Evolutionary conservation across 306 rosid genomes (phyloP), one percentile per base, ranked within the genome.

Genomic region (Lablab purpureus): DNA sequence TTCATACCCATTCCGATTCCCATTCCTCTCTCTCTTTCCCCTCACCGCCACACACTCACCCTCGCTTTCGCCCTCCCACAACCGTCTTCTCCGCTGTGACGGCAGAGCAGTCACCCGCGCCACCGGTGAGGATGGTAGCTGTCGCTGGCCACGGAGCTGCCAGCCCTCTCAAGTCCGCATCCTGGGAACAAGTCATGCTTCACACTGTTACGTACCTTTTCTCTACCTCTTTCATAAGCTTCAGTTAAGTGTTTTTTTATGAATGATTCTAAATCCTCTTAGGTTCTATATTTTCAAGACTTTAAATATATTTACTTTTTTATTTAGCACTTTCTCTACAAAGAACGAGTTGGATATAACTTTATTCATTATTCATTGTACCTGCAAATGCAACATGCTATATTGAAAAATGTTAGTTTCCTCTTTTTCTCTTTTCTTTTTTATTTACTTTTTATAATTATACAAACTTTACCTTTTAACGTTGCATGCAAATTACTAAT

Each of bases 151-250:
- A 88, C 67, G 92, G 90, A 68, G 88, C 87, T 74, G 55, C 82
- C 80, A 93, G 97, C 67, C 98, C 98, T 76, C 79, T 93, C 4
- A 91, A 91, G 77, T 64, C 65, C 54, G 77, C 94, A 2, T 84
- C 92, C 7, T 93, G 98, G 97, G 85, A 88, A 56, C 86, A 91
- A 74, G 97, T 93, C 85, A 89, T 93, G 93, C 91, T 91, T 68
- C 98, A 93, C 77, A 87, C 98, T 10, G 97, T 93, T 71, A 19
- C 83, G 87, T 83, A 54, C 49, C 65, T 77, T 45, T 21, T 52
- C 18, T 4, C 25, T 52, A 3, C 22, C 19, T 15, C 19, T 47
- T 47, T 15, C 52, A 14, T 47, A 7, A 47, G 19, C 6, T 47
- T 47, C 9, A 5, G 3, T 47, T 3, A 43, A 43, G 5, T 11